A percentile compares a stretch with the other conserved stretches of the same genome.
phyloP scores from a whole-genome alignment of 495 filamentous ascomycete species.

The Penicillium pulvis region DNA sequence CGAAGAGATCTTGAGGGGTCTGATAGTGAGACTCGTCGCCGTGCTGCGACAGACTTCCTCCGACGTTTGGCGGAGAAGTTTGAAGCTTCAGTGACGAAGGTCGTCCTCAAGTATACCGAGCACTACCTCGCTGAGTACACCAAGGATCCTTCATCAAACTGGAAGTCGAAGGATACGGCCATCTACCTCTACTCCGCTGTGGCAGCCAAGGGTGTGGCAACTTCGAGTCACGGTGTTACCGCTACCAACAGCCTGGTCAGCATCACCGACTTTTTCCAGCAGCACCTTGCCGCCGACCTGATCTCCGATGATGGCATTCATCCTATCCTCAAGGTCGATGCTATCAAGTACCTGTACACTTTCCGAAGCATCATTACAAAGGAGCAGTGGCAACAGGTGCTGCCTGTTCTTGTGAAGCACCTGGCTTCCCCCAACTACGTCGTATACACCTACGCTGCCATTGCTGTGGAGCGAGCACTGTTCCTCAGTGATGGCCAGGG shows the following conservation, averaged over 20 bases:
- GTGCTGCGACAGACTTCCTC: conserved; percentile 93
- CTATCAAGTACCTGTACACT: conserved; percentile 93
- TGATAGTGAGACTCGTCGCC: conserved; percentile 87
- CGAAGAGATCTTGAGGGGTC: conserved; percentile 93
- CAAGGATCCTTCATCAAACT: conserved; percentile 69
- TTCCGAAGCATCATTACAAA: conserved; percentile 90
- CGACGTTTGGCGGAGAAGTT: conserved; percentile 85
- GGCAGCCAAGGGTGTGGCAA: conserved; percentile 85
- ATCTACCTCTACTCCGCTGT: conserved; percentile 94
- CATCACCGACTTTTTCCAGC: conserved; percentile 90
- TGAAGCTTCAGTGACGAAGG: conserved; percentile 76
- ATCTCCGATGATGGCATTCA: conserved; percentile 63
- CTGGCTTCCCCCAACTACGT: conserved; percentile 86
- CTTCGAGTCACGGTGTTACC: conserved; percentile 81
- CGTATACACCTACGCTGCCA: conserved; percentile 95
- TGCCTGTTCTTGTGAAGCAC: conserved; percentile 88
- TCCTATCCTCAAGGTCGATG: conserved; percentile 92
- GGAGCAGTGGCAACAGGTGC: conserved; percentile 82
- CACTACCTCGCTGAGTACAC: conserved; percentile 73
- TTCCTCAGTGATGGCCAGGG: conserved; percentile 73
- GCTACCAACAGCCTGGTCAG: conserved; percentile 82
- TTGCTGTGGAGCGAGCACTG: conserved; percentile 86
- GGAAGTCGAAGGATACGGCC: conserved; percentile 97
- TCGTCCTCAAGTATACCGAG: conserved; percentile 79
- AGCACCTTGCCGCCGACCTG: conserved; percentile 83